Conservation (phyloP, 768 basidiomycete genomes). For the Agaricus subrufescens region DNA sequence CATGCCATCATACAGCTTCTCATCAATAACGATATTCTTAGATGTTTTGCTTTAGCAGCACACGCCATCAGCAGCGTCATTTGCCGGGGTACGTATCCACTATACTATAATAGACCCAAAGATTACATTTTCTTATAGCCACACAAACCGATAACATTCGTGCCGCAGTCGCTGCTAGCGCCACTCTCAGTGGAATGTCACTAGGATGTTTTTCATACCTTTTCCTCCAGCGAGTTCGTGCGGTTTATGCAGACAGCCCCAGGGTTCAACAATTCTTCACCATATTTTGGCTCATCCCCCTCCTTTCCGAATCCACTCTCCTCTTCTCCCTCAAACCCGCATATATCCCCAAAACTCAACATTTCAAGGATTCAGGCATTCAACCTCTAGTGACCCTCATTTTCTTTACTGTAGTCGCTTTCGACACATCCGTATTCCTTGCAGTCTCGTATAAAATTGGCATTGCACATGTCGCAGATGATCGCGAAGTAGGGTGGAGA, state of each 20-base stretch:
- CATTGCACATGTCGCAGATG: conserved; percentile 11
- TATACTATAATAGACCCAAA: no score
- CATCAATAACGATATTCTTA: not conserved
- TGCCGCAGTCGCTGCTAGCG: not conserved
- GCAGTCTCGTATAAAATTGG: conserved; percentile 25
- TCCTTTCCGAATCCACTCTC: conserved; percentile 18
- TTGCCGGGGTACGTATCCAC: not conserved
- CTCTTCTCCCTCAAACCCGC: conserved; percentile 17
- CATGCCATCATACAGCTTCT: not conserved
- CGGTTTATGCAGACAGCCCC: conserved; percentile 22
- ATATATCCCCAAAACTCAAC: conserved; percentile 24
- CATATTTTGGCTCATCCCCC: conserved; percentile 20
- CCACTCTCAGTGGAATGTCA: not conserved
- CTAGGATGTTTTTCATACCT: conserved; percentile 17
- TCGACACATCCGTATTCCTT: conserved; percentile 29
- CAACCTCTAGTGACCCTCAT: conserved; percentile 18
- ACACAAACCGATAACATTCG: not conserved
- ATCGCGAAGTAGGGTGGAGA: conserved; percentile 5
- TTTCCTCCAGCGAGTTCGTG: conserved; percentile 26
- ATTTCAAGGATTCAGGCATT: conserved; percentile 23
- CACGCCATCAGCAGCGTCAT: not conserved
- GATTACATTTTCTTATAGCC: not conserved
- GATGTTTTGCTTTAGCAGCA: not conserved
- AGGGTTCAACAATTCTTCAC: conserved; percentile 19
- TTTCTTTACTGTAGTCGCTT: conserved; percentile 18